Evolutionary conservation across 2,329 filamentous ascomycete species (phyloP), one percentile per base, ranked within the genome.

Genomic region (Tolypocladium amazonense): DNA sequence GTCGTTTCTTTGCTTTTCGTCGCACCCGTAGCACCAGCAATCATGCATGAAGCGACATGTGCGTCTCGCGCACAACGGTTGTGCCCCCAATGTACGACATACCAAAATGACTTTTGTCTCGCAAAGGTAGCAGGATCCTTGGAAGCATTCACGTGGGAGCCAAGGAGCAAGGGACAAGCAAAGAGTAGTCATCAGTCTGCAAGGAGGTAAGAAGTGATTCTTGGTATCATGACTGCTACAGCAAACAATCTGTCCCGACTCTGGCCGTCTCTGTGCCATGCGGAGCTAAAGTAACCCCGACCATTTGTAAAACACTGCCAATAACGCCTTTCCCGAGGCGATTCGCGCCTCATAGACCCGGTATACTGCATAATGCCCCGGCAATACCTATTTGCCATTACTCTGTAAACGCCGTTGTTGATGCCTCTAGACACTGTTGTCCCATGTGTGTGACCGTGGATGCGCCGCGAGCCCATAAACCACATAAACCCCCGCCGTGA

Each of bases 31-130:
- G 2, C 20, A 12, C 27, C 47, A 20, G 2, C 47, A 6, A 2
- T 7, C 50, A 23, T 35, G 50, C 30, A 7, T 53, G 4, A 20
- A n/a, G 27, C 50, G 30, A 35, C 50, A 35, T 53, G 50, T 53
- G 50, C 50, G 50, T 35, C 27, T 4, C 15, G 27, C 18, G 30
- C 27, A 50, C 25, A 35, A 33, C 5, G 1, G 12, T 27, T n/a
- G n/a, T n/a, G n/a, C n/a, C n/a, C n/a, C n/a, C n/a, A n/a, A n/a
- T n/a, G n/a, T 30, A 20, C 15, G 47, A 18, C 45, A 27, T 27
- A 8, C 15, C 39, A 45, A 52, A 23, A 58, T 56, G 35, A 39
- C 56, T 35, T n/a, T 45, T 56, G 59, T 60, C 56, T 60, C 59
- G 39, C 50, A 35, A 39, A 50, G 35, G 11, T 14, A 37, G 35